These are phyloP conservation scores for Achaetomiella virescens DNA, from an alignment of 495 filamentous ascomycete species.

Conservation along the genomic window DNA sequence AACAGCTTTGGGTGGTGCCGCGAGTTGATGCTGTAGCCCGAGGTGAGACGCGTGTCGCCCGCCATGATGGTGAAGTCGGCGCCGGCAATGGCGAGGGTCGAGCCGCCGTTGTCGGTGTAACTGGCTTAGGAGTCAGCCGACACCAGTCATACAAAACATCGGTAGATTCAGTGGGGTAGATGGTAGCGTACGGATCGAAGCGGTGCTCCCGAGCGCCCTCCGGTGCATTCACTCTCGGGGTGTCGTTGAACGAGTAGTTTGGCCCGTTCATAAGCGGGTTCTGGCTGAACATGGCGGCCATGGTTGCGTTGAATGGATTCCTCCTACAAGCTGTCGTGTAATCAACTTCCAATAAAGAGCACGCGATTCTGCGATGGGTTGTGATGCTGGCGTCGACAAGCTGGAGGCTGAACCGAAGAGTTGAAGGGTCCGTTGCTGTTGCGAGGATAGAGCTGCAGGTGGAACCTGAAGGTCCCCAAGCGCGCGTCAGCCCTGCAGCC, in stretches of 20 bases:
- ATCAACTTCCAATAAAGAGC: no score
- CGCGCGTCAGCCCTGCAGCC: slow-evolving; percentile 48
- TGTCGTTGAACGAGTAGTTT: slow-evolving; percentile 53
- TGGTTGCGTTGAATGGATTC: slow-evolving; percentile 14
- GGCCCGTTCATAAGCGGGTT: slow-evolving; percentile 56
- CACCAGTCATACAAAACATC: neutral
- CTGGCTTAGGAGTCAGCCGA: slow-evolving; percentile 37
- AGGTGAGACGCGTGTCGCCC: slow-evolving; percentile 89
- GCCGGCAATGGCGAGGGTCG: slow-evolving; percentile 90
- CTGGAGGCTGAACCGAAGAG: neutral
- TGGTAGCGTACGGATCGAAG: slow-evolving; percentile 77
- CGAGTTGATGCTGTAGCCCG: slow-evolving; percentile 97
- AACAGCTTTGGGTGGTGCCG: slow-evolving; percentile 91
- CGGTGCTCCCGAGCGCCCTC: slow-evolving; percentile 61
- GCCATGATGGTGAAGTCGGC: slow-evolving; percentile 91
- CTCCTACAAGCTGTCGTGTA: neutral
- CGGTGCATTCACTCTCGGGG: slow-evolving; percentile 36
- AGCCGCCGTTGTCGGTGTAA: slow-evolving; percentile 97
- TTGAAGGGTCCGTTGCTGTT: slow-evolving; percentile 7
- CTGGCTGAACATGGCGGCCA: slow-evolving; percentile 55
- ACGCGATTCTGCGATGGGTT: neutral
- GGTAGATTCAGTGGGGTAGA: neutral
- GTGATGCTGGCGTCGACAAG: neutral
- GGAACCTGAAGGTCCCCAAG: slow-evolving; percentile 12
- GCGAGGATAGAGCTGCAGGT: slow-evolving; percentile 8